A percentile compares a stretch with the other conserved stretches of the same genome.
Evolutionary conservation across 2,329 filamentous ascomycete genomes (phyloP).

Genomic region (Neocatenulostroma microsporum): DNA sequence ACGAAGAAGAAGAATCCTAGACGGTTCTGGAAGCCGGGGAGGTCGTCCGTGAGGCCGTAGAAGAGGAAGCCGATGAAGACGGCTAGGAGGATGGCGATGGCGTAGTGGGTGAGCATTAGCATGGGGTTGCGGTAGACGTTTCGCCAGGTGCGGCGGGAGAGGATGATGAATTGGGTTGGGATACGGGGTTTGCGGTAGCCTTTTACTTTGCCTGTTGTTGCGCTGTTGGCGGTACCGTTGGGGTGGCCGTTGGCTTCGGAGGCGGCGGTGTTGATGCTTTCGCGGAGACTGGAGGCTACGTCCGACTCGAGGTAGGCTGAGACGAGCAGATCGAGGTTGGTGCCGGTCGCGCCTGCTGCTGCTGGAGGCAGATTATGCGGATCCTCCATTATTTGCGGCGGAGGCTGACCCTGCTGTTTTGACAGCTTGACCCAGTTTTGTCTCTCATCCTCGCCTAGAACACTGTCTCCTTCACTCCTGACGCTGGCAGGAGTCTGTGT

Average conservation of each 20-base stretch:
- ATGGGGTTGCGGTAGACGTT: constrained; percentile 97
- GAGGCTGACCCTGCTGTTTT: constrained; percentile 38
- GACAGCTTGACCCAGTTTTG: constrained; percentile 57
- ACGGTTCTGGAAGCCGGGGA: constrained; percentile 94
- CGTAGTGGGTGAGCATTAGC: constrained; percentile 97
- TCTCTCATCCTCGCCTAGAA: constrained; percentile 34
- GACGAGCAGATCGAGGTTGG: constrained; percentile 76
- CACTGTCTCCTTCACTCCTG: constrained; percentile 51
- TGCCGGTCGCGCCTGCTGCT: constrained; percentile 48
- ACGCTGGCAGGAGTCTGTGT: constrained; percentile 39
- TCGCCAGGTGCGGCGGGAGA: constrained; percentile 88
- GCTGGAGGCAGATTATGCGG: constrained; percentile 31
- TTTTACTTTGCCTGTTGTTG: constrained; percentile 45
- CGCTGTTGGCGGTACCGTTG: constrained; percentile 35
- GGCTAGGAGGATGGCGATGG: constrained; percentile 87
- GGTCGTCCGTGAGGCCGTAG: constrained; percentile 92
- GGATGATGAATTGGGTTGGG: constrained; percentile 73
- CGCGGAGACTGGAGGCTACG: constrained; percentile 63
- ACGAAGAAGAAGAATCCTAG: constrained; percentile 97
- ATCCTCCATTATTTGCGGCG: constrained; percentile 50
- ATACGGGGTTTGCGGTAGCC: constrained; percentile 78
- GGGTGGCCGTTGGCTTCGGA: constrained; percentile 59
- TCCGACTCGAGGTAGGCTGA: constrained; percentile 68
- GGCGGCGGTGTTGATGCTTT: constrained; percentile 70
- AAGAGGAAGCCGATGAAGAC: constrained; percentile 94